Evolutionary conservation across 805 yeast genomes (phyloP), one percentile per base, ranked within the genome.

Genomic region (Maudiozyma turicensis): DNA sequence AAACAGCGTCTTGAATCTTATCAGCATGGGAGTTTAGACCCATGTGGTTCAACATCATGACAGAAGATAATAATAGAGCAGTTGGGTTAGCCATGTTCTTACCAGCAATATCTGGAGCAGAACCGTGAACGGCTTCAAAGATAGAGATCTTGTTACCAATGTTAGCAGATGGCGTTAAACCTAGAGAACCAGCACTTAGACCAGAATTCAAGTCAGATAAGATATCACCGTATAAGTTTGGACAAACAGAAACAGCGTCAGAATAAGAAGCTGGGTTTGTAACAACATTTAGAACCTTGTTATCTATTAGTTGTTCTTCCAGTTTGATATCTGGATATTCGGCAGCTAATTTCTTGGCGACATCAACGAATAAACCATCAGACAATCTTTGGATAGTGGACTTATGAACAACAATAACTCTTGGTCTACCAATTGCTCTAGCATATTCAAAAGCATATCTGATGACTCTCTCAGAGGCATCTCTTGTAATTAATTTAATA

Each of bases 1-100:
- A 67, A 50, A 90, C 96, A 51, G 99, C 98, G 58, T 69, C 72
- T 76, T 91, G 95, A 65, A 93, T 88, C 70, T 74, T 78, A 69
- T 80, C 84, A 60, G 97, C 98, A 65, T 84, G 79, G 33, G 75
- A 73, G 70, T 78, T 77, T 71, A 93, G 80, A 48, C 87, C 83
- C 98, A 93, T 91, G 79, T 93, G 99, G 76, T 95, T 86, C 78
- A 93, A 84, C 98, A 93, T 91, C 97, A 93, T 93, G 67, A 90
- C 88, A 43, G 98, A 91, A 46, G 96, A 88, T 68, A 93, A 79
- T 69, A 93, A 77, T 67, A 93, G 74, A 50, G 99, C 99, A 53
- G 99, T 93, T 75, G 99, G 99, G 82, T 93, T 93, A 57, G 99
- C 99, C 69, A 87, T 81, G 68, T 95, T 95, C 79, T 93, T 88